Evolutionary conservation across 2,329 filamentous ascomycete species (phyloP).

Genomic region (Beauveria sp.): DNA sequence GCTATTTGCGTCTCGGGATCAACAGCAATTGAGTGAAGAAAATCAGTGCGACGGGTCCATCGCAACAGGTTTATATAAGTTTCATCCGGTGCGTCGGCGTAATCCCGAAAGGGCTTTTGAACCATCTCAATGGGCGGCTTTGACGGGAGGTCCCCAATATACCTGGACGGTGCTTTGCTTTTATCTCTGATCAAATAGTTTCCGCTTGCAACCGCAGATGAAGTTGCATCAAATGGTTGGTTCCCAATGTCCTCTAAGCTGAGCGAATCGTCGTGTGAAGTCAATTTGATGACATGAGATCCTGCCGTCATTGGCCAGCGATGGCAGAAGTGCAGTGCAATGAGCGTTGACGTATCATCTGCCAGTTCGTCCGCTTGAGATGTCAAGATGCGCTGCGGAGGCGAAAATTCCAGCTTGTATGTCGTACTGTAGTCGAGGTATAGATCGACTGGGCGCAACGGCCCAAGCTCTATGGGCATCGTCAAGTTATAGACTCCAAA

Average conservation of each 20-base stretch:
- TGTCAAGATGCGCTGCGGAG: conserved; percentile 15
- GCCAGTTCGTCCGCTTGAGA: conserved; percentile 13
- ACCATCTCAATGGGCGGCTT: conserved; percentile 38
- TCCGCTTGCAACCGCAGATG: conserved; percentile 15
- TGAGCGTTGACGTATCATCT: conserved; percentile 39
- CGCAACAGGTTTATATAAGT: conserved; percentile 41
- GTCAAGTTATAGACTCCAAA: conserved; percentile 33
- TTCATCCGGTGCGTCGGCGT: conserved; percentile 33
- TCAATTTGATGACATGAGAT: conserved; percentile 37
- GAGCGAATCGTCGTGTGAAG: conserved; percentile 19
- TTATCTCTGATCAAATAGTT: conserved; percentile 34
- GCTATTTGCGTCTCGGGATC: conserved; percentile 13
- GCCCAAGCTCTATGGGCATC: conserved; percentile 35
- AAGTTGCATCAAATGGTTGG: conserved; percentile 18
- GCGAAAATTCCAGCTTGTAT: conserved; percentile 25
- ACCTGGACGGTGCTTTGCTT: conserved; percentile 31
- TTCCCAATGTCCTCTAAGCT: conserved; percentile 24
- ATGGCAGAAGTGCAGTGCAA: conserved; percentile 41
- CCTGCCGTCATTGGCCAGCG: conserved; percentile 32
- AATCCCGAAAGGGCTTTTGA: conserved; percentile 27
- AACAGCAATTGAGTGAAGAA: conserved; percentile 38
- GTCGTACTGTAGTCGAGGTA: conserved; percentile 29
- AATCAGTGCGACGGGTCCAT: conserved; percentile 51
- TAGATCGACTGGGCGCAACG: conserved; percentile 28
- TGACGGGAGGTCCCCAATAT: conserved; percentile 29